Evolutionary conservation across 169 alveolate genomes (phyloP), one percentile per base, ranked within the genome.

Genomic region (Cryptosporidium tyzzeri): DNA sequence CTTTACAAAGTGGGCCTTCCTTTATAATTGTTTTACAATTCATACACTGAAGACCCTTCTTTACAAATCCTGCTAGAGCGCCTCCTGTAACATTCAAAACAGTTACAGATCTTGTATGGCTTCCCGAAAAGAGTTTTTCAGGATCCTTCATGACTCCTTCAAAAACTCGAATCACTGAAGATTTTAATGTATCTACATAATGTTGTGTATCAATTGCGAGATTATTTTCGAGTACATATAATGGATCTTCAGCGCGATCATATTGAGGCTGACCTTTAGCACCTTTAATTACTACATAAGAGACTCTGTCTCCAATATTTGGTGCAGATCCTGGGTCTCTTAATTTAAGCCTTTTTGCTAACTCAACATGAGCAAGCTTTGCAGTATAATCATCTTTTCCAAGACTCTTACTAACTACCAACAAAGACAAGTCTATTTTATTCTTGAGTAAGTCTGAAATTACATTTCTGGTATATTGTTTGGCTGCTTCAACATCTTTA

Each of bases 171-270:
- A 96, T 85, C 12, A 98, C 86, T 2, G 99, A 97, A 55, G 94
- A 92, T 92, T 98, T 98, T 41, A 98, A 84, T 84, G 98, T 96
- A 73, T 98, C 99, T 51, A 98, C 94, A 95, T 99, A 99, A 91
- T 97, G 98, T 86, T 97, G 98, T 50, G 97, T 97, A 92, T 99
- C 99, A 29, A 99, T 96, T 5, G 99, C 99, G 39, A 98, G 91
- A 92, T 97, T 97, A 84, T 97, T 94, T 86, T 97, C 98, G 59
- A 98, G 93, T 8, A 98, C 99, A 92, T 96, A 98, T 39, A 98
- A 92, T 61, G 99, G 99, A 91, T 99, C 99, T 92, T 99, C 99
- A 33, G 99, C 98, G 74, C 98, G 94, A 93, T 99, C 99, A 92
- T 97, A 97, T 71, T 94, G 97, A 67, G 97, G 97, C 29, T 97